Base-by-base conservation (phyloP, 2,329 filamentous ascomycete species). In the Penicillium sp. region DNA sequence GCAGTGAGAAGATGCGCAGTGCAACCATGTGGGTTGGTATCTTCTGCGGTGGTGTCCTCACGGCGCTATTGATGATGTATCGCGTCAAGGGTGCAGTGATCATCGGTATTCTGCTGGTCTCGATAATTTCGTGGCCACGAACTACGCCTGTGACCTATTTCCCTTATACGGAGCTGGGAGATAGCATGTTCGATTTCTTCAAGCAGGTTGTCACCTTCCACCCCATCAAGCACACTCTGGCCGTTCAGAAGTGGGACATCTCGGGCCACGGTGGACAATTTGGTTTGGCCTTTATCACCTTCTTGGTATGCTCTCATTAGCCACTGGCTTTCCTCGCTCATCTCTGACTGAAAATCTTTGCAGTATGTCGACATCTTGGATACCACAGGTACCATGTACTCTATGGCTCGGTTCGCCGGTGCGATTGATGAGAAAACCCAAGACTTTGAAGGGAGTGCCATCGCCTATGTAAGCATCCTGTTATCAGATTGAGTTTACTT, bases 11-110 rank as follows among this genome's bases (percentile, higher is more conserved):
- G 79, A 93, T 95, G 89, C 84, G 89, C 55, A 89, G 82, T 65
- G 88, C 90, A 1, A 84, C 86, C 23, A 84, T 95, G 82, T 95
- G 90, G 90, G 80, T 95, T 47, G 90, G 90, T 34, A 91, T 95
- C 63, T 94, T 95, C 77, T 89, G 87, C 61, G 89, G 90, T 41
- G 89, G 90, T 54, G 81, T 95, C 58, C 74, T 95, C 45, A 95
- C 90, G 1, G 86, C 86, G 29, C 75, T 94, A 59, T 76, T 95
- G 49, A 88, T 93, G 85, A 82, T 92, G 77, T 95, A 90, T 71
- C 85, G 89, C 18, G 84, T 95, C 71, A 93, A 93, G 75, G 90
- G 90, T 52, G 90, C 90, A 51, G 88, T 95, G 64, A 91, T 95
- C 63, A 81, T 84, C 33, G 90, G 90, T 34, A 94, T 95, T 58